Conservation (phyloP, 768 basidiomycete genomes). For the Tylopilus sp. region DNA sequence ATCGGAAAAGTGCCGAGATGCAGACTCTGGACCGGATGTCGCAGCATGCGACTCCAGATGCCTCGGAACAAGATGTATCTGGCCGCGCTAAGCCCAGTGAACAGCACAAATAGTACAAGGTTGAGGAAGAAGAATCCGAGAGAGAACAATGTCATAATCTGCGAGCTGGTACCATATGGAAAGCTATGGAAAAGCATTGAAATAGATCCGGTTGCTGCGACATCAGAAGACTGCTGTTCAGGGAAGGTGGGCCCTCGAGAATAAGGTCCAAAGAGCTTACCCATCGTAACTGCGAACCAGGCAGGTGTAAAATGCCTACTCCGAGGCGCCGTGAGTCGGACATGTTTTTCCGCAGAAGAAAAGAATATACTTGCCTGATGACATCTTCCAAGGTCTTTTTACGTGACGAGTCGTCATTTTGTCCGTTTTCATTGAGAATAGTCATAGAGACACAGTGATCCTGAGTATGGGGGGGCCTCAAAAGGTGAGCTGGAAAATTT, state of each 20-base stretch:
- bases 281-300: slow-evolving; percentile 58
- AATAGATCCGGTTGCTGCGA: slow-evolving; percentile 46
- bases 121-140: slow-evolving; percentile 59
- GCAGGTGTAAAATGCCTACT: slow-evolving; percentile 50
- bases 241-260: neutral
- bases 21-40: slow-evolving; percentile 48
- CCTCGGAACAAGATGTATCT: slow-evolving; percentile 55
- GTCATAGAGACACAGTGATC: neutral
- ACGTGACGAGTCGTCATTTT: neutral
- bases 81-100: slow-evolving; percentile 41
- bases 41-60: slow-evolving; percentile 46
- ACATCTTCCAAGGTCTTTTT: slow-evolving; percentile 35
- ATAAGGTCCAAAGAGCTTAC: slow-evolving; percentile 16
- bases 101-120: slow-evolving; percentile 49
- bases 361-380: slow-evolving; percentile 28
- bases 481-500: too few relatives aligned
- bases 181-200: slow-evolving; percentile 55
- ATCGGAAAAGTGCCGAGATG: slow-evolving; percentile 53
- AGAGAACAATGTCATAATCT: slow-evolving; percentile 39
- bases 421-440: neutral
- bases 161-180: slow-evolving; percentile 48
- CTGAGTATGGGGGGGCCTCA: too few relatives aligned
- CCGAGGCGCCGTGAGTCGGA: neutral
- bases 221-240: neutral
- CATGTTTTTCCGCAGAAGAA: neutral